phyloP scores from a whole-genome alignment of 225 moss, liverwort and hornwort genomes.

The Pleurozium schreberi region DNA sequence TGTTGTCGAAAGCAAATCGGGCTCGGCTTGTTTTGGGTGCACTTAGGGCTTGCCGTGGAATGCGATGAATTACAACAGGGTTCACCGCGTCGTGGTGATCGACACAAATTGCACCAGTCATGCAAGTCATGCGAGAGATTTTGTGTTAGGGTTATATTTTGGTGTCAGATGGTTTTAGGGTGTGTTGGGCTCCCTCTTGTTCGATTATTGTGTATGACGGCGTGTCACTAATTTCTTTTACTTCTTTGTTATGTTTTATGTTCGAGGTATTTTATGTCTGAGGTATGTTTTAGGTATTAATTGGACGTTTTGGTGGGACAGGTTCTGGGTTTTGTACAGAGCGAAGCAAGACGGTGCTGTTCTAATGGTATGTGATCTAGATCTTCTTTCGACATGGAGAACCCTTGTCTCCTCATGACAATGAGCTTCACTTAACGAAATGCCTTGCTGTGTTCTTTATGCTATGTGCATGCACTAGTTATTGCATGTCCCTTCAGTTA shows the following conservation, averaged over 20 bases:
- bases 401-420: background rate
- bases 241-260: background rate
- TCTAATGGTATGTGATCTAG: slow-evolving; percentile 26
- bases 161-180: background rate
- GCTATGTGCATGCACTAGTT: background rate
- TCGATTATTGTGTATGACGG: background rate
- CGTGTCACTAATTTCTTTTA: background rate
- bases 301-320: background rate
- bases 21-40: background rate
- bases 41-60: background rate
- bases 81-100: background rate
- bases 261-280: background rate
- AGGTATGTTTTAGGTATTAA: background rate
- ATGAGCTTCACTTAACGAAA: background rate
- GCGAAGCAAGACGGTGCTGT: slow-evolving; percentile 59
- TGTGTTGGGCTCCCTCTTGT: background rate
- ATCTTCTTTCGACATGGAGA: background rate
- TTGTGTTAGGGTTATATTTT: background rate
- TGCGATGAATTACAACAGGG: background rate
- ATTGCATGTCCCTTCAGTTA: background rate
- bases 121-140: background rate
- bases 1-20: background rate
- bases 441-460: background rate
- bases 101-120: background rate
- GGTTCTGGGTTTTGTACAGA: slow-evolving; percentile 47